phyloP scores from a whole-genome alignment of 2,329 filamentous ascomycete species.

The Cladorrhinum sp. region DNA sequence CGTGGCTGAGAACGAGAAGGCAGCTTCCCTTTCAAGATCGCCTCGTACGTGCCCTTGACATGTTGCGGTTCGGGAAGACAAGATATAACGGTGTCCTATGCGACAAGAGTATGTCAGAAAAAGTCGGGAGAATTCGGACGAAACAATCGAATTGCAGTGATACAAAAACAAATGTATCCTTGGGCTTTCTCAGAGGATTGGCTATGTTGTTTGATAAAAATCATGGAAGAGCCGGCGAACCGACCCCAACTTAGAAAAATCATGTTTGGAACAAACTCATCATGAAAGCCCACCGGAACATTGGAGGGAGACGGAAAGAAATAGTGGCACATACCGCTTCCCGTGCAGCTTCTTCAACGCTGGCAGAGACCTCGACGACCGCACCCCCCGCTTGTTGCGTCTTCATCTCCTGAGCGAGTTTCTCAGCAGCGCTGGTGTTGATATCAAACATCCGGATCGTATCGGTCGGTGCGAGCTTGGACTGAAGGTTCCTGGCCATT shows the following conservation, averaged over 20 bases:
- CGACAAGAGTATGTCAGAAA: slow-evolving; percentile 10
- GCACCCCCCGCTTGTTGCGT: slow-evolving; percentile 45
- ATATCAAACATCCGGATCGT: slow-evolving; percentile 55
- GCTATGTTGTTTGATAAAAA: slow-evolving; percentile 61
- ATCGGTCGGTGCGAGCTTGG: slow-evolving; percentile 51
- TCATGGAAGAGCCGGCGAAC: slow-evolving; percentile 57
- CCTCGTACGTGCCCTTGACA: slow-evolving; percentile 76
- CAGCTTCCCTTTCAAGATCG: slow-evolving; percentile 62
- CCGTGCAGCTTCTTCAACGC: slow-evolving; percentile 47
- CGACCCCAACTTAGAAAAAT: slow-evolving; percentile 71
- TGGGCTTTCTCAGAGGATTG: slow-evolving; percentile 65
- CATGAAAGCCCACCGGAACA: slow-evolving; percentile 23
- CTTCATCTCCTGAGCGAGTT: slow-evolving; percentile 47
- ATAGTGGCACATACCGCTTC: slow-evolving; percentile 46
- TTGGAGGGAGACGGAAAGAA: background rate
- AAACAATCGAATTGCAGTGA: background rate
- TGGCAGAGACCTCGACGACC: slow-evolving; percentile 43
- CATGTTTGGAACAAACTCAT: slow-evolving; percentile 39
- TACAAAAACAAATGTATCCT: slow-evolving; percentile 10
- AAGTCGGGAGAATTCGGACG: background rate
- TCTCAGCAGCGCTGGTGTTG: slow-evolving; percentile 47
- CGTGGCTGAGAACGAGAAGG: slow-evolving; percentile 55
- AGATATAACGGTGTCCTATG: slow-evolving; percentile 64
- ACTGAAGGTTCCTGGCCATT: slow-evolving; percentile 61
- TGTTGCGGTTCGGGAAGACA: slow-evolving; percentile 87